Conservation (phyloP, 805 yeast species). For the Saturnispora diversa region DNA sequence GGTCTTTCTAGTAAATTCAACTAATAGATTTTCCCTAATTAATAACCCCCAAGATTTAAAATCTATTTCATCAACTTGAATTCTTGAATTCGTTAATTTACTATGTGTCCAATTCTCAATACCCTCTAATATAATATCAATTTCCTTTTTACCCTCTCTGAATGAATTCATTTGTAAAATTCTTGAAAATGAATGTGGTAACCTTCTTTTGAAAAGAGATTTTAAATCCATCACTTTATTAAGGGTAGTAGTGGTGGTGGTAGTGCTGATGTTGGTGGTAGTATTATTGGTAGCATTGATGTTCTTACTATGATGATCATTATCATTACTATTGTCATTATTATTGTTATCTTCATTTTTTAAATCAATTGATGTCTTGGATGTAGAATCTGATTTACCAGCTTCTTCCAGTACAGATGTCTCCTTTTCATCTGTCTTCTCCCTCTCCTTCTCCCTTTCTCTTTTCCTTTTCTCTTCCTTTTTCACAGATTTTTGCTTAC, state of each 20-base stretch:
- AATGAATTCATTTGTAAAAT: slow-evolving; percentile 14
- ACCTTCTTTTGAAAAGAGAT: slow-evolving; percentile 8
- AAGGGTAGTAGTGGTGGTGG: not conserved
- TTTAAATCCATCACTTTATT: not conserved
- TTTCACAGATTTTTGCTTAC: not conserved
- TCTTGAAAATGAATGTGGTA: slow-evolving; percentile 11
- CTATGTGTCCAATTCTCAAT: slow-evolving; percentile 24
- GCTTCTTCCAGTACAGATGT: too few species aligned
- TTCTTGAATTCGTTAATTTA: slow-evolving; percentile 12
- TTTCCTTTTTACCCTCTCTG: slow-evolving; percentile 20
- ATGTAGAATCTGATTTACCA: too few species aligned
- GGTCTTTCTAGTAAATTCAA: slow-evolving; percentile 22
- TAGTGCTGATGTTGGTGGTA: too few species aligned
- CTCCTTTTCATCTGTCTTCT: too few species aligned
- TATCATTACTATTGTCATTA: too few species aligned
- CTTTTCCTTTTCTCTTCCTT: not conserved
- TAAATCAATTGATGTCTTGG: too few species aligned
- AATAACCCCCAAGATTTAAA: slow-evolving; percentile 20
- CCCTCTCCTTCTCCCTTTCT: not conserved
- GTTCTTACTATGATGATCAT: not conserved
- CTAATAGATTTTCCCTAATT: slow-evolving; percentile 24
- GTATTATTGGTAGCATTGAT: too few species aligned
- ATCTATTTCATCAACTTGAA: slow-evolving; percentile 10
- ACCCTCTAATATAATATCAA: slow-evolving; percentile 28
- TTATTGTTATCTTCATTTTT: too few species aligned